Evolutionary conservation across 345 rosid genomes (phyloP).

Genomic region (Lepidium didymum): DNA sequence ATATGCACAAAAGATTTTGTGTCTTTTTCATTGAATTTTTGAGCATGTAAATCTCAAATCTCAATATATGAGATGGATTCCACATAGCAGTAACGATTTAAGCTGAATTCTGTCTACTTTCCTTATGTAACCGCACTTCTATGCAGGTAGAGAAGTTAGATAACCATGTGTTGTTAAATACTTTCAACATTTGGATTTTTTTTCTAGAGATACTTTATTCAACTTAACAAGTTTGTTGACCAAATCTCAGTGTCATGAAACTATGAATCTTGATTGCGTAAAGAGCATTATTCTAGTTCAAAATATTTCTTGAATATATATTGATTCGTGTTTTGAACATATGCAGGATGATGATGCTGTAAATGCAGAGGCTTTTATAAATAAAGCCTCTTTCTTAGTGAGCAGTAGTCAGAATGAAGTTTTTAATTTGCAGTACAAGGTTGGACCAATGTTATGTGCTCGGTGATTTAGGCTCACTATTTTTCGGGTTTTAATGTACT

Average conservation of each 20-base stretch:
- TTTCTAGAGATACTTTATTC: not conserved
- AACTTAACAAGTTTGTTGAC: not conserved
- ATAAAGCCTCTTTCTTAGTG: slow-evolving; percentile 96
- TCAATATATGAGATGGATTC: not conserved
- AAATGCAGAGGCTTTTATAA: slow-evolving; percentile 90
- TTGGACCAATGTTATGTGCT: slow-evolving; percentile 9
- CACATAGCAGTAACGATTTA: not conserved
- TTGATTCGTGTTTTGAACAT: slow-evolving; percentile 11
- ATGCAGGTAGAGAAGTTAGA: not conserved
- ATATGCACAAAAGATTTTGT: not conserved
- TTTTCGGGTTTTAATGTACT: not conserved
- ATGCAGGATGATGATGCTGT: slow-evolving; percentile 98
- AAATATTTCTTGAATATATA: not conserved
- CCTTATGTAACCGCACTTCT: not conserved
- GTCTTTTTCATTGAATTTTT: not conserved
- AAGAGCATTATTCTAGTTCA: not conserved
- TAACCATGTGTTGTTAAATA: not conserved
- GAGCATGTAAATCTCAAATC: not conserved
- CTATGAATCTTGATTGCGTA: not conserved
- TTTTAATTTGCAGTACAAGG: slow-evolving; percentile 88
- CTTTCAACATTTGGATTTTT: not conserved
- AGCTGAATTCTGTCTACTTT: not conserved
- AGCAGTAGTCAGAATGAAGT: slow-evolving; percentile 94
- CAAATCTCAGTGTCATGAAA: not conserved
- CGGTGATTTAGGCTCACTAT: not conserved